Evolutionary conservation across 805 yeast genomes (phyloP), one percentile per base, ranked within the genome.

Genomic region (Lachancea kluyveri): DNA sequence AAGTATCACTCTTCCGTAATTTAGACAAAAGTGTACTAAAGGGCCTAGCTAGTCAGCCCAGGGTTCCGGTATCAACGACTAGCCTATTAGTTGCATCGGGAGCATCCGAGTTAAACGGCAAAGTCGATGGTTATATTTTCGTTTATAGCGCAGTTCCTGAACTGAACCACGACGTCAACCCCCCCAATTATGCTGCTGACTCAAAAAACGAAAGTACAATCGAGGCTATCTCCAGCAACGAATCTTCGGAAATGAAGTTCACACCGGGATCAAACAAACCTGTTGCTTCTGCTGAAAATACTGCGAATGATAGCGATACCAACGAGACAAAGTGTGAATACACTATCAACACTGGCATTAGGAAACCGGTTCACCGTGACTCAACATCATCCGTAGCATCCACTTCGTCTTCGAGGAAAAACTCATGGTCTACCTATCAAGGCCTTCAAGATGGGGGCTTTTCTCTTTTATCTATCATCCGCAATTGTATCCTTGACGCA

Each of bases 51-150:
- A 64, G 74, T 39, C 79, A 72, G 40, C 82, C 82, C 6, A 50
- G 81, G 29, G 60, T 64, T 37, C 77, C 78, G 3, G 81, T 74
- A 0, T 66, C 72, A 8, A 77, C 85, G 5, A 76, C 74, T 31
- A 82, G 88, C 3, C 52, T 82, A 34, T 53, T 82, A 8, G 83
- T 79, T 3, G 90, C 86, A 4, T 76, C 85, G 22, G 92, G 92
- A 1, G 83, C 87, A 4, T 72, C 84, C 25, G 90, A 80, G 38
- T 55, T 82, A 43, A 80, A 82, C 49, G 88, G 87, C 4, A 65
- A 73, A 19, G 69, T 82, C n/a, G 80, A 79, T 50, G 90, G 88
- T 1, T 82, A 82, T 51, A 62, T 79, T 25, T 65, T 79, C 21
- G 75, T 78, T 28, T 82, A 80, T 52, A 70, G 78, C 34, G 78